These are phyloP conservation scores for Cladochytrium tenue DNA, from an alignment of 371 early-diverging fungal genomes.

Conservation along the genomic window DNA sequence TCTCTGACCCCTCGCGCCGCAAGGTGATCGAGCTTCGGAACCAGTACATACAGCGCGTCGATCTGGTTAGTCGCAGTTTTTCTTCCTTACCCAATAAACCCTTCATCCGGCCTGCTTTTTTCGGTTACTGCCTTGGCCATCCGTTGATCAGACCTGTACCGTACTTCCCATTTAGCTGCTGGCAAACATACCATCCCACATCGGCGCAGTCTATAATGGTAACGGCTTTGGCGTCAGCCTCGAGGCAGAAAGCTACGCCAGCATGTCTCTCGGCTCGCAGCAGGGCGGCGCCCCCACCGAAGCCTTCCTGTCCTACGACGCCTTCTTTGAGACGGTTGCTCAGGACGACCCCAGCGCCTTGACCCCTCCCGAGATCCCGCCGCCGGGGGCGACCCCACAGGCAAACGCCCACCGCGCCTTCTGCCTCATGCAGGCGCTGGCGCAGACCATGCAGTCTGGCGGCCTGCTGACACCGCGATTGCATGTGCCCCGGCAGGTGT, in stretches of 20 bases:
- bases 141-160: no score
- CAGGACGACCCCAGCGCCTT: constrained; percentile 13
- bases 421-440: constrained; percentile 46
- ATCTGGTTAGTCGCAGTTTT: constrained; percentile 8
- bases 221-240: constrained; percentile 12
- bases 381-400: constrained; percentile 1
- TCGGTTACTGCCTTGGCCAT: no score
- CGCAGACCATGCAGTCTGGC: constrained; percentile 52
- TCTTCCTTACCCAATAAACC: background rate
- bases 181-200: constrained; percentile 10
- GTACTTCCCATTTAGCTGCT: no score
- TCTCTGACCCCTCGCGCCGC: background rate
- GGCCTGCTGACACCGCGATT: constrained; percentile 55
- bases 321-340: constrained; percentile 11
- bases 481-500: constrained; percentile 63
- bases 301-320: constrained; percentile 12
- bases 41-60: constrained; percentile 26
- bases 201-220: constrained; percentile 16
- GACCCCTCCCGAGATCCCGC: constrained; percentile 16
- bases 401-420: constrained; percentile 12
- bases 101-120: no score
- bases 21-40: constrained; percentile 26
- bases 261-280: background rate
- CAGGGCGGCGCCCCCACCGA: background rate
- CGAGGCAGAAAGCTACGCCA: background rate